Evolutionary conservation across 139 green algal species (phyloP), one percentile per base, ranked within the genome.

Genomic region (Ettlia oleoabundans): DNA sequence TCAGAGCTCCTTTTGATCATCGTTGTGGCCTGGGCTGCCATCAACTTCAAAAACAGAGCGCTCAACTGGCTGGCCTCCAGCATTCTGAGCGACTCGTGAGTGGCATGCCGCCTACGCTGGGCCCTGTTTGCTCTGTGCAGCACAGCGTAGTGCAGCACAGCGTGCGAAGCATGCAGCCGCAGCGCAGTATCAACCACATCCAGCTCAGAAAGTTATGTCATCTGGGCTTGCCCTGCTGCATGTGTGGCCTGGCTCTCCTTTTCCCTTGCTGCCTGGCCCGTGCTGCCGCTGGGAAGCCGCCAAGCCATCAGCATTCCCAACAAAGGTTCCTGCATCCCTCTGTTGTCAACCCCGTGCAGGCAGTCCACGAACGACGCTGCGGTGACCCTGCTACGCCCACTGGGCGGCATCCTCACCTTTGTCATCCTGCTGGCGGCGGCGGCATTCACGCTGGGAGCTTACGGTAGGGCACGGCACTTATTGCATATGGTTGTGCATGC

Each of bases 1-100:
- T 30, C 38, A 9, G 71, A 86, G 51, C 41, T 86, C 26, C 37
- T 72, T 51, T 19, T 74, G 26, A 86, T 86, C 42, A 21, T 81
- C 2, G 26, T 75, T 33, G 32, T 63, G 21, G 73, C 81, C 53
- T 86, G 81, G 81, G 51, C 53, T 47, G 33, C 64, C 13, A 76
- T 77, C 1, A 58, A 74, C 41, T 73, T 86, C 53, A 86, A 81
- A 21, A 76, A 76, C 53, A 37, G 81, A 6, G 22, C 53, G 35
- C 74, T 78, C 40, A 24, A 28, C 71, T 66, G 47, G 47, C 41
- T 78, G 71, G 71, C 71, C 47, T 65, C 71, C 21, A 47, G 26
- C 71, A 43, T 78, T 1, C 71, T 78, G 26, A 55, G 55, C 55
- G 55, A 65, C 55, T 32, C 55, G 55, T 65, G 55, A 28, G 55